Evolutionary conservation across 1,139 yeast species (phyloP), one percentile per base, ranked within the genome.

Genomic region (Suzukiozyma palmioleophila): DNA sequence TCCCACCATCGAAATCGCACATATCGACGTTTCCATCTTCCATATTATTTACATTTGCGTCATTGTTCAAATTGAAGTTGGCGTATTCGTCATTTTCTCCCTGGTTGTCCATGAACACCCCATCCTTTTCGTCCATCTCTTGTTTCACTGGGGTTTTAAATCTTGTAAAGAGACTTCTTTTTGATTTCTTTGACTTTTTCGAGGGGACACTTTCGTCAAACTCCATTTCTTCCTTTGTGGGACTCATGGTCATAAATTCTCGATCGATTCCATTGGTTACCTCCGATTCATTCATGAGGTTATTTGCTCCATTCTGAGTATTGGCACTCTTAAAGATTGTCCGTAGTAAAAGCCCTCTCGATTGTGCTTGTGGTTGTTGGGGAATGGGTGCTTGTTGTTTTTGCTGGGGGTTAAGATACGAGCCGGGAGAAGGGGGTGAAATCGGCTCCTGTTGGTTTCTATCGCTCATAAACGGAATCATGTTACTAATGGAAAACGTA

Each of bases 401-500:
- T 32, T 28, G 42, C 39, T 18, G 46, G 39, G 21, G 10, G 16
- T 26, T 33, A 9, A 33, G 12, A 15, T 33, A 26, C 12, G 36
- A 33, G 8, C 24, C 38, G 3, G 55, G 56, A 3, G 66, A 59
- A 28, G 56, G 56, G 13, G 60, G 57, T 1, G 53, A 51, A 41
- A 25, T 39, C 33, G 43, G 60, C 46, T 30, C 59, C 46, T 59
- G 51, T 35, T 60, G 60, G 15, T 53, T 60, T 38, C 61, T 57
- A 39, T 68, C 75, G 29, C 69, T 64, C 71, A 69, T 69, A 47
- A 71, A 71, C 1, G 75, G 76, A 32, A 71, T 59, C 48, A 68
- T 69, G 42, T 65, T 69, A 11, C 68, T 59, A 21, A 70, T 60
- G 1, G 74, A 66, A 36, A 33, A 33, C 41, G 56, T 65, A 9